These are phyloP conservation scores for Chimonanthus salicifolius DNA, from an alignment of 164 flowering plant genomes.

Conservation along the genomic window DNA sequence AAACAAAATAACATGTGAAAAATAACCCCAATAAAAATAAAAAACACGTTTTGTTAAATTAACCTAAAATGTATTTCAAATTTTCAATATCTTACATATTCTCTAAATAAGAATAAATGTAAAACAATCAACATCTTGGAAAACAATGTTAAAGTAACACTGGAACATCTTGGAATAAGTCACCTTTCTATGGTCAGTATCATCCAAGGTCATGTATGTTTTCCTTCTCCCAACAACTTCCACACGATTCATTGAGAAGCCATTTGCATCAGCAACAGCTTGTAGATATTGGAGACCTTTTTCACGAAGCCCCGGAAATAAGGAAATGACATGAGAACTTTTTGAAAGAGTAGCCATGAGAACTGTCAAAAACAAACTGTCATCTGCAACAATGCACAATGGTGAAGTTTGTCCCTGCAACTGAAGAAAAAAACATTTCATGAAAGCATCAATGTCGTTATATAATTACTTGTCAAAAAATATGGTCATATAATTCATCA, in stretches of 20 bases:
- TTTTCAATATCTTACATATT: too few relatives aligned
- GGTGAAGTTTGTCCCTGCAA: conserved; percentile 47
- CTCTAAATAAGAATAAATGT: too few relatives aligned
- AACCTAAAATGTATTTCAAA: too few relatives aligned
- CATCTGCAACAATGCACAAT: conserved; percentile 78
- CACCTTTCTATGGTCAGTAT: conserved; percentile 63
- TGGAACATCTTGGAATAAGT: background rate
- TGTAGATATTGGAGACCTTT: conserved; percentile 55
- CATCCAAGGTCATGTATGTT: conserved; percentile 43
- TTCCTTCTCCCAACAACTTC: conserved; percentile 39
- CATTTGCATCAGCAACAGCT: conserved; percentile 63
- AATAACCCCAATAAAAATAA: too few relatives aligned
- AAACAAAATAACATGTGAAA: too few relatives aligned
- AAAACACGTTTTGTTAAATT: too few relatives aligned
- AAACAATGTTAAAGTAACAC: background rate
- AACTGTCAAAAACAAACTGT: conserved; percentile 72
- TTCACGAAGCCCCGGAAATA: conserved; percentile 73
- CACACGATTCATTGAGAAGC: conserved; percentile 55
- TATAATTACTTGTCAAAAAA: too few relatives aligned
- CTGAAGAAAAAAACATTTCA: conserved; percentile 36
- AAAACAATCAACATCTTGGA: too few relatives aligned
- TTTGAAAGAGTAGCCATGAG: conserved; percentile 48
- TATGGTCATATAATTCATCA: background rate
- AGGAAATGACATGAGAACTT: conserved; percentile 47
- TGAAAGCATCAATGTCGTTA: background rate